Evolutionary conservation across 495 filamentous ascomycete species (phyloP), one percentile per base, ranked within the genome.

Genomic region (Talaromyces nanjingensis): DNA sequence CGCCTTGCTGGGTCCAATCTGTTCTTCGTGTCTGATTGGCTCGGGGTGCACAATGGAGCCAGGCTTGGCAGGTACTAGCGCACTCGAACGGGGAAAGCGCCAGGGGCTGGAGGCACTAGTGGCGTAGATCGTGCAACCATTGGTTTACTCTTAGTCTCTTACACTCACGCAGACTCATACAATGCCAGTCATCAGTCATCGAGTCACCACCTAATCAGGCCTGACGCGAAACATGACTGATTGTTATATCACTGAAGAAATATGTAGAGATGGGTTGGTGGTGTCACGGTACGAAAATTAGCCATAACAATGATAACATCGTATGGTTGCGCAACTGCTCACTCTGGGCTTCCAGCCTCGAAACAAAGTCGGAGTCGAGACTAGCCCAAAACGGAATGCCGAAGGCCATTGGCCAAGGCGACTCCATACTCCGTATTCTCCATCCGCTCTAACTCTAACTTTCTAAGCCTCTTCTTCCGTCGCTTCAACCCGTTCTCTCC

Each of bases 31-130:
- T 42, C 25, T 47, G 12, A 47, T 47, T 60, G 33, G 59, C 24
- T 12, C 20, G 59, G 59, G 5, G 34, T 9, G 22, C n/a, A 29
- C 1, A 16, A 22, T 9, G 58, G 33, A 14, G 29, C 5, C 29
- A 47, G 60, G 20, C 60, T 62, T 62, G 60, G 60, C 60, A 62
- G 60, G 60, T 29, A 62, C 60, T 49, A 49, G 60, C 27, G 27
- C 27, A 5, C 27, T n/a, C 27, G 25, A 53, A 53, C 42, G 14
- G 45, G 60, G 16, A 62, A 62, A 33, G 60, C 45, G 60, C 47
- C 60, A 62, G 60, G 60, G 60, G 60, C 42, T 54, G 12, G 18
- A 22, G 60, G 12, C 59, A n/a, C 60, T 62, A 52, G 45, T 62
- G 60, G 45, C 42, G 60, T 22, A 29, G 60, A 62, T 62, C 59